A percentile compares a stretch with the other conserved stretches of the same genome.
phyloP scores from a whole-genome alignment of 2,329 filamentous ascomycete genomes.

The Apiospora kogelbergensis region DNA sequence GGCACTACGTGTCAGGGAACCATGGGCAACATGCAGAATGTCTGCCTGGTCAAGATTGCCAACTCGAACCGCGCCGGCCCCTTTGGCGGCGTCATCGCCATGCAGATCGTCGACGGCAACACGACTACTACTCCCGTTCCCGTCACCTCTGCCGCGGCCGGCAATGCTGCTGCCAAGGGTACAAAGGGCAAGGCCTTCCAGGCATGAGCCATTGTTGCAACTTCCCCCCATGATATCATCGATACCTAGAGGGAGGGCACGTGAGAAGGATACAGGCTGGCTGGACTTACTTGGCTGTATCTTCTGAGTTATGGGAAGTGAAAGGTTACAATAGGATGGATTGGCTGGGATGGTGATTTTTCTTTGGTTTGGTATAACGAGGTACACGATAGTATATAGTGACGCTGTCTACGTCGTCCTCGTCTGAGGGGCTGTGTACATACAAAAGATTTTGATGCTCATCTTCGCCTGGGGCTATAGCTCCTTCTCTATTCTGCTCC shows the following conservation, averaged over 20 bases:
- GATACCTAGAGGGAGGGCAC: neutral
- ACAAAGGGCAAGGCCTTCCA: neutral
- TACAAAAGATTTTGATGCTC: constrained; percentile 2
- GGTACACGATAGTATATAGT: neutral
- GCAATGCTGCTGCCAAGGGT: neutral
- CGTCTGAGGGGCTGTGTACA: neutral
- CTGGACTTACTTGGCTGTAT: neutral
- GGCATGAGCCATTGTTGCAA: neutral
- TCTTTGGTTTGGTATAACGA: neutral
- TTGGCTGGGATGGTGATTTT: neutral
- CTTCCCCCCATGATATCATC: neutral
- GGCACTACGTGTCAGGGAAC: constrained; percentile 39
- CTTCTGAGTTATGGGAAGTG: neutral
- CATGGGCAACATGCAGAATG: constrained; percentile 31
- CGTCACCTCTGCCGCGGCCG: neutral
- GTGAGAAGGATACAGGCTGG: neutral
- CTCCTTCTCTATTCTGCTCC: neutral
- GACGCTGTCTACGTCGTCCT: neutral
- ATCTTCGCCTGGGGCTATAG: neutral
- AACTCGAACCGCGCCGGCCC: constrained; percentile 40
- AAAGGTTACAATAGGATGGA: neutral
- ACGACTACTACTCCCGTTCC: constrained; percentile 12
- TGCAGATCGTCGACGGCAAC: constrained; percentile 33
- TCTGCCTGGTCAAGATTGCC: constrained; percentile 44
- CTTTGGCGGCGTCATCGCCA: constrained; percentile 40